These are phyloP conservation scores for Podila verticillata DNA, from an alignment of 192 early-diverging fungal species.

Conservation along the genomic window DNA sequence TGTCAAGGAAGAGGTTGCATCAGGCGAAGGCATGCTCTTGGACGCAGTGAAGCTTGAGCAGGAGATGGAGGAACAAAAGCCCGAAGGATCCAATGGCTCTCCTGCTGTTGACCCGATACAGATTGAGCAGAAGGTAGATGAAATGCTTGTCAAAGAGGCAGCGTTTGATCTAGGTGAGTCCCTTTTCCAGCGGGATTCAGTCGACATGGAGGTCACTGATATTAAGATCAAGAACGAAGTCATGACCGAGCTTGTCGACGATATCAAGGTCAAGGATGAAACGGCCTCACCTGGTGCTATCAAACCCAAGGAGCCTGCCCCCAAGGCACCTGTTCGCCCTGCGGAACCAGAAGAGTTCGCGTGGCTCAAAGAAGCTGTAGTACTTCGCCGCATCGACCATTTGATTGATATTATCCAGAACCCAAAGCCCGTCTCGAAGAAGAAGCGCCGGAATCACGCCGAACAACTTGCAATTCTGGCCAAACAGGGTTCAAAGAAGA, in stretches of 20 bases:
- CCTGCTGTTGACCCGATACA: not conserved
- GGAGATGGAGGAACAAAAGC: not conserved
- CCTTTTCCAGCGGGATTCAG: too few species aligned
- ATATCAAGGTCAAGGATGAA: not conserved
- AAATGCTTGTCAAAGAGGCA: not conserved
- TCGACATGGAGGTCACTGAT: too few species aligned
- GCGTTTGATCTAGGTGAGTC: not conserved
- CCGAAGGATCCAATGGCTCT: not conserved
- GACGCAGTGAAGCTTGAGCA: not conserved
- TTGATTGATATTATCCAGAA: slow-evolving; percentile 60
- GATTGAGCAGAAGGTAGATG: slow-evolving; percentile 1
- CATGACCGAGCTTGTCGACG: too few species aligned
- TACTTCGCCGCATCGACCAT: slow-evolving; percentile 62
- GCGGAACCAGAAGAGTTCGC: slow-evolving; percentile 55
- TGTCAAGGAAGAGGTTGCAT: not conserved
- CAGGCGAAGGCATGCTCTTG: not conserved
- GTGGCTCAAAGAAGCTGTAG: slow-evolving; percentile 64
- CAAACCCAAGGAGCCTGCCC: not conserved
- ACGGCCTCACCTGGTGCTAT: not conserved
- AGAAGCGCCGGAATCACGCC: slow-evolving; percentile 41
- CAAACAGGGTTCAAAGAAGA: slow-evolving; percentile 23
- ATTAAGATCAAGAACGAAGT: too few species aligned
- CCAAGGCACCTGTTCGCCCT: slow-evolving; percentile 2
- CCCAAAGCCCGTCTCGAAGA: slow-evolving; percentile 58
- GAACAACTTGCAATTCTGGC: slow-evolving; percentile 35